Percentiles rank a stretch among this genome's conserved stretches.
These are phyloP conservation scores for Phytophthora sp. DNA, from an alignment of 352 stramenopile genomes.

Conservation along the genomic window DNA sequence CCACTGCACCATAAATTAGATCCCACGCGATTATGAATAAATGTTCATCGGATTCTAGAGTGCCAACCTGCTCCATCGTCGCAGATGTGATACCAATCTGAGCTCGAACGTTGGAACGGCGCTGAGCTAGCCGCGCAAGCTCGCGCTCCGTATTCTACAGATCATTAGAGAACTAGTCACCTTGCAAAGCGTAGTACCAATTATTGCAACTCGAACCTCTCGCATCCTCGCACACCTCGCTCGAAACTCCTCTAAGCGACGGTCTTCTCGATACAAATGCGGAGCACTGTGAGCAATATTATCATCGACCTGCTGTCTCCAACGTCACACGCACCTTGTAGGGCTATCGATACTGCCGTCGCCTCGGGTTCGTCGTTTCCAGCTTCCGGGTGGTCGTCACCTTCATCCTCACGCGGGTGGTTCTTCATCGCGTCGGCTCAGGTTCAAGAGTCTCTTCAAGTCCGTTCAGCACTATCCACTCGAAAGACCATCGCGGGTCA, in stretches of 20 bases:
- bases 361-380: conserved; percentile 2
- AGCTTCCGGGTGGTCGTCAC: conserved; percentile 17
- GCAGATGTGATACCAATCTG: conserved; percentile 35
- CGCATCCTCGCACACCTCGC: conserved; percentile 32
- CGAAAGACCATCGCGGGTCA: no score
- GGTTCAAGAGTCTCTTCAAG: conserved; percentile 17
- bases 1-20: conserved; percentile 25
- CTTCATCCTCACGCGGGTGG: conserved; percentile 15
- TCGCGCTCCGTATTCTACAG: conserved; percentile 36
- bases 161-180: no score
- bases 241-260: conserved; percentile 31
- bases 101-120: conserved; percentile 23
- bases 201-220: conserved; percentile 14
- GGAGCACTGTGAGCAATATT: neutral
- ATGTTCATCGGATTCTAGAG: neutral
- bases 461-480: no score
- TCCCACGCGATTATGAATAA: neutral
- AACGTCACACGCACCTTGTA: conserved; percentile 12
- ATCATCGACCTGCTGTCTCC: neutral
- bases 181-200: neutral
- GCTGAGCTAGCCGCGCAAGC: conserved; percentile 30
- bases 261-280: conserved; percentile 18
- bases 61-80: conserved; percentile 43
- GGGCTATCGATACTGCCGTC: neutral
- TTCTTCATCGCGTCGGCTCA: conserved; percentile 36